Evolutionary conservation across 2,329 filamentous ascomycete species (phyloP).

Genomic region (Penicillium crustosum): DNA sequence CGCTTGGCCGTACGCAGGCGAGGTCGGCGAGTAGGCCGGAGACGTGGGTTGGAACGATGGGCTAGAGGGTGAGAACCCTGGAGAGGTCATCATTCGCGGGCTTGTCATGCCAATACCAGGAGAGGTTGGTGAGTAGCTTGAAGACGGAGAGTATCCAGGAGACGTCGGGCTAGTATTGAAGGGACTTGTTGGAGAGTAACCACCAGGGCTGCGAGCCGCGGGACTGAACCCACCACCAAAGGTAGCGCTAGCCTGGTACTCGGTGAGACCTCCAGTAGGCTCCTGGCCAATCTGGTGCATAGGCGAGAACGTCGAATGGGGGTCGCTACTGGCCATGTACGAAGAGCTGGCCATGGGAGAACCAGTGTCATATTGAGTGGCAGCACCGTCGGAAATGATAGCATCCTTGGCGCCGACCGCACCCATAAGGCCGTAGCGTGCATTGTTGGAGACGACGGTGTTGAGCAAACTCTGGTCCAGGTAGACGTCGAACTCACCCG

Average conservation of each 20-base stretch:
- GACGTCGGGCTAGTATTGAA: conserved; percentile 72
- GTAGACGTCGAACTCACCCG: conserved; percentile 90
- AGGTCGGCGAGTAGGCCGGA: conserved; percentile 74
- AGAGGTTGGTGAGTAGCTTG: conserved; percentile 71
- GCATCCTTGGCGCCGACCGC: conserved; percentile 74
- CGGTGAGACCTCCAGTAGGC: conserved; percentile 56
- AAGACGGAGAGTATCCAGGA: conserved; percentile 63
- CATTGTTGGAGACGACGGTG: conserved; percentile 90
- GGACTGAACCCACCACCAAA: conserved; percentile 63
- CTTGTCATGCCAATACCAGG: conserved; percentile 62
- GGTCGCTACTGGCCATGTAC: conserved; percentile 63
- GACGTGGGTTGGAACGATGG: conserved; percentile 56
- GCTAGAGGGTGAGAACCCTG: conserved; percentile 55
- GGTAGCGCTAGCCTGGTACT: conserved; percentile 61
- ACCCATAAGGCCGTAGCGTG: conserved; percentile 76
- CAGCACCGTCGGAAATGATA: conserved; percentile 72
- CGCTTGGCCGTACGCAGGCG: conserved; percentile 65
- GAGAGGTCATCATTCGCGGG: conserved; percentile 57
- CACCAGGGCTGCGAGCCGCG: conserved; percentile 63
- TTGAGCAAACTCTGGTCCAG: conserved; percentile 94
- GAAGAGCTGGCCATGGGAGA: conserved; percentile 63
- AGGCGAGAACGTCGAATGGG: conserved; percentile 67
- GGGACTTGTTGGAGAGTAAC: conserved; percentile 68
- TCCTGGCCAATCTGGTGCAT: conserved; percentile 69
- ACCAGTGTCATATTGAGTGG: conserved; percentile 84